Percentiles rank a stretch among this genome's conserved stretches.
Conservation (phyloP, 352 stramenopile species). For the Blastocystis sp. region DNA sequence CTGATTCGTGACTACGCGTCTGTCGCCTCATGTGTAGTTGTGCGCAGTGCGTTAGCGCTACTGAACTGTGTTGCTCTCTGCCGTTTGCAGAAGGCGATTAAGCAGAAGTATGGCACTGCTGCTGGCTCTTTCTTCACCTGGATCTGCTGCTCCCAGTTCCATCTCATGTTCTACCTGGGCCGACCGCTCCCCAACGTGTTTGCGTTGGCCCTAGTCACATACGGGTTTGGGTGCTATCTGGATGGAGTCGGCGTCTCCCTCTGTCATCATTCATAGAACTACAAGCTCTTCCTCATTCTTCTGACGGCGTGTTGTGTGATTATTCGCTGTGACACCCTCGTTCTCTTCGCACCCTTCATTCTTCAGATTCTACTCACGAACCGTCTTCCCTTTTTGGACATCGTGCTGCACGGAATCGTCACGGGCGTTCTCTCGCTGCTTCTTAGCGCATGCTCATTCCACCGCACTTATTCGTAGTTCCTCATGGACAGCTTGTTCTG, state of each 20-base stretch:
- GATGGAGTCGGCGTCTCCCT: constrained; percentile 73
- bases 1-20: constrained; percentile 75
- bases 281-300: constrained; percentile 79
- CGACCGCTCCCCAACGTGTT: constrained; percentile 96
- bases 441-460: neutral
- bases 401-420: constrained; percentile 83
- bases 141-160: constrained; percentile 87
- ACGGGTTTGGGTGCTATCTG: constrained; percentile 80
- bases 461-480: neutral
- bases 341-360: constrained; percentile 90
- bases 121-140: constrained; percentile 16
- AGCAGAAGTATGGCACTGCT: constrained; percentile 62
- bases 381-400: constrained; percentile 70
- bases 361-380: constrained; percentile 86
- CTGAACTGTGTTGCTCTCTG: constrained; percentile 78
- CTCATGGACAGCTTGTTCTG: constrained; percentile 92
- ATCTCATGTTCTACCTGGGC: constrained; percentile 95
- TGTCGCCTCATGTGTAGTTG: constrained; percentile 70
- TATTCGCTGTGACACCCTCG: constrained; percentile 94
- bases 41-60: constrained; percentile 80
- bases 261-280: constrained; percentile 3
- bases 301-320: constrained; percentile 90
- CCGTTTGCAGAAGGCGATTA: constrained; percentile 54
- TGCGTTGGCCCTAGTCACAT: constrained; percentile 83
- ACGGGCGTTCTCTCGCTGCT: constrained; percentile 77